Percentiles rank a stretch among this genome's conserved stretches.
phyloP scores from a whole-genome alignment of 2,329 filamentous ascomycete genomes.

The Albophoma yamanashiensis region DNA sequence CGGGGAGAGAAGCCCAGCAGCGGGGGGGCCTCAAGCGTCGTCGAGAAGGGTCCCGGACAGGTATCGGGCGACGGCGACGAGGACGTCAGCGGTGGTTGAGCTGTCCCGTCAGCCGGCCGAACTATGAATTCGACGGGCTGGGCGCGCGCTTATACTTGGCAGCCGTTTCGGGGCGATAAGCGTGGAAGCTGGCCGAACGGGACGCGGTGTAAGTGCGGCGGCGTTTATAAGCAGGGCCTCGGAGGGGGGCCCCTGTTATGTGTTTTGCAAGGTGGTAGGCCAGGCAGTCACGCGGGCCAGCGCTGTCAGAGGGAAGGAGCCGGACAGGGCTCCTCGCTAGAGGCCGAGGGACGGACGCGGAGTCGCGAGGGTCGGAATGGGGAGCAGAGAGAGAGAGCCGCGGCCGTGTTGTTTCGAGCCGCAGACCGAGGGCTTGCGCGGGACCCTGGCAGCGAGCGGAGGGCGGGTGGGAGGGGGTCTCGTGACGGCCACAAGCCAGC shows the following conservation, averaged over 20 bases:
- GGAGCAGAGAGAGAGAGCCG: neutral
- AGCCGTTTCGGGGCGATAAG: conserved; percentile 3
- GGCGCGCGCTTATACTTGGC: conserved; percentile 4
- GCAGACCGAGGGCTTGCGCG: neutral
- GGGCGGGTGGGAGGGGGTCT: neutral
- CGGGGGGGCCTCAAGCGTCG: neutral
- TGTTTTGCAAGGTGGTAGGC: neutral
- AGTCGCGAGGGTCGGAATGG: neutral
- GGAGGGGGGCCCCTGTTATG: neutral
- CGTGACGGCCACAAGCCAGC: neutral
- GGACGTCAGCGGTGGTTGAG: neutral
- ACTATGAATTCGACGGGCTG: conserved; percentile 4
- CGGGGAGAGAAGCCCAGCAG: neutral
- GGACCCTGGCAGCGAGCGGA: neutral
- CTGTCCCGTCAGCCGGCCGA: neutral
- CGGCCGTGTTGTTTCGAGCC: neutral
- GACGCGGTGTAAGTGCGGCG: conserved; percentile 17
- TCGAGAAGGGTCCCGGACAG: neutral
- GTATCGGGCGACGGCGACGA: neutral
- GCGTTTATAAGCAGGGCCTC: conserved; percentile 4
- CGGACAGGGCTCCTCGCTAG: neutral
- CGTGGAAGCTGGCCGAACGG: neutral
- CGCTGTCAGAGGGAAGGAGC: neutral
- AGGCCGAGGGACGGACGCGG: neutral
- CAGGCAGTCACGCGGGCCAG: neutral